Conservation (phyloP, 768 basidiomycete species). For the Suillus occidentalis region DNA sequence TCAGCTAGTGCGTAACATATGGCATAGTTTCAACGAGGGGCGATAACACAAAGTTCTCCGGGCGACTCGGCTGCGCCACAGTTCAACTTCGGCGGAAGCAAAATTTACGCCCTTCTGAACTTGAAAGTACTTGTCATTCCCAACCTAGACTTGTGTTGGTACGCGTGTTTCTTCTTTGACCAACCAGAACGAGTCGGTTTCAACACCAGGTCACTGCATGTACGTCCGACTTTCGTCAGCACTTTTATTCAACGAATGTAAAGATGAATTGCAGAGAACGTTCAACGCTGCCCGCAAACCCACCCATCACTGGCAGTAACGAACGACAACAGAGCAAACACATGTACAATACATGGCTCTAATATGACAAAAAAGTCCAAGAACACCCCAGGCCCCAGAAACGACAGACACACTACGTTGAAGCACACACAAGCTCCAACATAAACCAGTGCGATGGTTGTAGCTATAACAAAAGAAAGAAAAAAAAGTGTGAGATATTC, state of each 20-base stretch:
- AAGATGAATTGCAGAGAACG: not conserved
- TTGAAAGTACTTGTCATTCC: not conserved
- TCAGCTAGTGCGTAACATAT: not conserved
- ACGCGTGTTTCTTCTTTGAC: not conserved
- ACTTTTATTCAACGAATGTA: not conserved
- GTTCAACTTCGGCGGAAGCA: not conserved
- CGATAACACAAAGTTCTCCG: not conserved
- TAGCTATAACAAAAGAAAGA: not conserved
- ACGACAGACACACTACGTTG: slow-evolving; percentile 1
- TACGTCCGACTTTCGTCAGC: not conserved
- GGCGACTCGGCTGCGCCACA: not conserved
- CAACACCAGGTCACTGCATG: not conserved
- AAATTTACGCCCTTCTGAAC: too few species aligned
- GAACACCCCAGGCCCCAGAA: not conserved
- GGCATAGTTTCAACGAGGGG: not conserved
- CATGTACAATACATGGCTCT: not conserved
- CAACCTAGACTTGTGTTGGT: not conserved
- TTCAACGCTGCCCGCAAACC: not conserved
- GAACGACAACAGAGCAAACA: slow-evolving; percentile 1
- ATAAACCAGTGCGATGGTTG: not conserved
- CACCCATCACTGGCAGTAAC: not conserved
- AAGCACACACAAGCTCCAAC: not conserved
- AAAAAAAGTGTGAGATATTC: not conserved
- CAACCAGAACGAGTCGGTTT: not conserved
- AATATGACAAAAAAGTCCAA: not conserved